phyloP scores from a whole-genome alignment of 768 basidiomycete genomes.

The Coprinellus micaceus region DNA sequence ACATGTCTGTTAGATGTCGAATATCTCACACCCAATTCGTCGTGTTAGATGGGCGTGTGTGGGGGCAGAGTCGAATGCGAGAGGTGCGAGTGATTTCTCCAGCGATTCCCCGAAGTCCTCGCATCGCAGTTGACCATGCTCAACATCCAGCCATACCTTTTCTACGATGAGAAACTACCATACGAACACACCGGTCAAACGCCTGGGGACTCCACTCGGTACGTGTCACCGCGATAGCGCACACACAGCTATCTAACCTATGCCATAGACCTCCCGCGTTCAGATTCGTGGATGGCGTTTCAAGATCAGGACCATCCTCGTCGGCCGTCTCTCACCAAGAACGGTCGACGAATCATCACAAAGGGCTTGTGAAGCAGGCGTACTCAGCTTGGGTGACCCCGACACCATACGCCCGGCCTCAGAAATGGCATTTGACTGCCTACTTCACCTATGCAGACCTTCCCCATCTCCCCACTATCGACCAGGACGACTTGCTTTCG shows the following conservation, averaged over 20 bases:
- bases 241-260: conserved; percentile 2
- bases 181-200: conserved; percentile 36
- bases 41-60: conserved; percentile 54
- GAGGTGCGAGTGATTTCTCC: conserved; percentile 34
- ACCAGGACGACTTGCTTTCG: conserved; percentile 39
- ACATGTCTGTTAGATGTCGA: conserved; percentile 2
- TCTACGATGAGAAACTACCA: conserved; percentile 61
- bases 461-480: conserved; percentile 43
- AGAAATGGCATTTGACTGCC: conserved; percentile 67
- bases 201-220: conserved; percentile 37
- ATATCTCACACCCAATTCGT: not conserved
- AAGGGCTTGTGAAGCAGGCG: conserved; percentile 66
- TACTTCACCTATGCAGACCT: conserved; percentile 51
- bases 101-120: conserved; percentile 5
- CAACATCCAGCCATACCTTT: conserved; percentile 55
- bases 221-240: conserved; percentile 14
- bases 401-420: conserved; percentile 41
- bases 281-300: conserved; percentile 57
- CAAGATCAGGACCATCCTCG: conserved; percentile 45
- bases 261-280: conserved; percentile 36
- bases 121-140: conserved; percentile 2
- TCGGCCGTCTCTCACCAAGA: conserved; percentile 58
- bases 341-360: conserved; percentile 47
- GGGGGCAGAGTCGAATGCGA: conserved; percentile 67
- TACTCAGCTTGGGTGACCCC: conserved; percentile 61